Base-by-base conservation (phyloP, 306 rosid species). In the Medicago ruthenica region DNA sequence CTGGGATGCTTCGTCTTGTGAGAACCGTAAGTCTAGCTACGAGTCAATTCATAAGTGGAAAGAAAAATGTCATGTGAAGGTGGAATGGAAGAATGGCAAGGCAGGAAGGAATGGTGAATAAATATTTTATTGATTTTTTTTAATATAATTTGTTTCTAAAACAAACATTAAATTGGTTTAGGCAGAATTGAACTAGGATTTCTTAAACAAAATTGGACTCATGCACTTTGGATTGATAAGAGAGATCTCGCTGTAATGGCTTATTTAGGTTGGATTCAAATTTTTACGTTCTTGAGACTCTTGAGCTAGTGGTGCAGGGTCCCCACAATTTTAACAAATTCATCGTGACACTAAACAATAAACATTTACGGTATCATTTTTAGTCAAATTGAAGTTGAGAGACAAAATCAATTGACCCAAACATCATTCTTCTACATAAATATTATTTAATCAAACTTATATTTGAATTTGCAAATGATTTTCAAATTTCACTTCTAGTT, bases 1-100 rank as follows among this genome's bases (percentile, higher is more conserved):
- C 67, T 54, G 16, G 85, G 87, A 85, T 79, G 88, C 65, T 86
- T 81, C 83, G 61, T 61, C 63, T 21, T 73, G 21, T 8, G 47
- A 60, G 48, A 62, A 40, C 42, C 34, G 71, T 80, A 76, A 74
- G 18, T 60, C 3, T 13, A 58, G 36, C 24, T 54, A 9, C 8
- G 24, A 54, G 61, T 58, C 64, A 58, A 10, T 21, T 57, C n/a
- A 57, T 14, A 53, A 53, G 13, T 53, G 36, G 36, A 57, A 57
- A 58, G 9, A 22, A 61, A 61, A 40, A 66, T 69, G 31, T 65
- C 20, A 60, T 16, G 37, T 59, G 17, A 42, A 72, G 59, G 31
- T 37, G 34, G 13, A 41, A 77, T 27, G 31, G 44, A 58, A 77
- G 27, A 54, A 8, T 22, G 4, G 14, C 34, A 24, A 58, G 9